phyloP scores from a whole-genome alignment of 192 early-diverging fungal species.

The Bifiguratus adelaidae region DNA sequence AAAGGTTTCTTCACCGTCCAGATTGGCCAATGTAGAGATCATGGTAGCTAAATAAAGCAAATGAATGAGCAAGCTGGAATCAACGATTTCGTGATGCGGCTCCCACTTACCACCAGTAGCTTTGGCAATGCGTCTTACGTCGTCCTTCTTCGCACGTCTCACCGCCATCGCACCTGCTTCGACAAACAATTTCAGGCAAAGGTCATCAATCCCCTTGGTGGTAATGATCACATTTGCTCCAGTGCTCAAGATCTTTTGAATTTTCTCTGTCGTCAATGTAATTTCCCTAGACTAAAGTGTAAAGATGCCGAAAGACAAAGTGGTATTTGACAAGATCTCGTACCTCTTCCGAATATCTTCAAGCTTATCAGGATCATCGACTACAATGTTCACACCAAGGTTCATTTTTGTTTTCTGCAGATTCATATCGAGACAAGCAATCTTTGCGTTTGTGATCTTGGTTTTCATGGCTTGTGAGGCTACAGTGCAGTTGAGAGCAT shows the following conservation, averaged over 20 bases:
- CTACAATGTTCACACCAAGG: slow-evolving; percentile 94
- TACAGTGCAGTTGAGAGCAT: slow-evolving; percentile 97
- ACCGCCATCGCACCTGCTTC: slow-evolving; percentile 98
- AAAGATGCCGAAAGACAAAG: background rate
- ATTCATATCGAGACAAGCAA: slow-evolving; percentile 98
- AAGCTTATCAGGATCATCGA: slow-evolving; percentile 96
- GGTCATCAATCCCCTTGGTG: slow-evolving; percentile 98
- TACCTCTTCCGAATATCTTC: slow-evolving; percentile 90
- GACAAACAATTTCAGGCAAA: slow-evolving; percentile 97
- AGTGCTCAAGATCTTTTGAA: slow-evolving; percentile 87
- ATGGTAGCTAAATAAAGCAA: slow-evolving; percentile 59
- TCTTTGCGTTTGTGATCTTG: slow-evolving; percentile 77
- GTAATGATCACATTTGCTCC: slow-evolving; percentile 97
- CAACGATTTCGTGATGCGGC: background rate
- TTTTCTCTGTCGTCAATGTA: slow-evolving; percentile 92
- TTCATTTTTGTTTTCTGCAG: slow-evolving; percentile 97
- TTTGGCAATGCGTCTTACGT: slow-evolving; percentile 94
- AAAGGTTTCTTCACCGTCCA: slow-evolving; percentile 97
- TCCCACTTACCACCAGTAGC: slow-evolving; percentile 71
- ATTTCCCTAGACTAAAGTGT: slow-evolving; percentile 56
- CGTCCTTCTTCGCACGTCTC: slow-evolving; percentile 92
- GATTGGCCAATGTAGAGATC: slow-evolving; percentile 89
- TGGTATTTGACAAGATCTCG: background rate
- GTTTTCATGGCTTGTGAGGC: slow-evolving; percentile 95
- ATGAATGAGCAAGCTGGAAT: background rate